Evolutionary conservation across 257 asterid genomes (phyloP).

Genomic region (Mentha longifolia): DNA sequence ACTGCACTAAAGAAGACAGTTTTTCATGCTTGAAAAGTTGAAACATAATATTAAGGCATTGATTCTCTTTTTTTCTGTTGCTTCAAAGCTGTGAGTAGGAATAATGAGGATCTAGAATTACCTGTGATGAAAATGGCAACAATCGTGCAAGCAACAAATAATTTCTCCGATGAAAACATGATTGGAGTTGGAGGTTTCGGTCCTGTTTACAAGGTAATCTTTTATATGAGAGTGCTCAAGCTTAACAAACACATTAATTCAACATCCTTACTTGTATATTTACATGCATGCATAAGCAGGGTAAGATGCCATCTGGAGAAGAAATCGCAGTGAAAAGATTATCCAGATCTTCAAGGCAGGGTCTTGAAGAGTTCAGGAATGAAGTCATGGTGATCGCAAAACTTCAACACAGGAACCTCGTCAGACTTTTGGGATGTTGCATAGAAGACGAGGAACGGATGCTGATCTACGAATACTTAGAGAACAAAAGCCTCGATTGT

Average conservation of each 20-base stretch:
- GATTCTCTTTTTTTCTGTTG: background rate
- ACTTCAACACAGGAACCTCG: background rate
- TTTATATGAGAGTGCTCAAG: background rate
- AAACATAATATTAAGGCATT: background rate
- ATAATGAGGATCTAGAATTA: slow-evolving; percentile 35
- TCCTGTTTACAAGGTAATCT: slow-evolving; percentile 37
- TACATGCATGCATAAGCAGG: background rate
- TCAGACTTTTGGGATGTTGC: background rate
- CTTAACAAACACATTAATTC: background rate
- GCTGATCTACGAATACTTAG: background rate
- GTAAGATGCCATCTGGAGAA: background rate
- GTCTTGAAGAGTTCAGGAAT: background rate
- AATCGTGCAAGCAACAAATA: slow-evolving; percentile 39
- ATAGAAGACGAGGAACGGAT: background rate
- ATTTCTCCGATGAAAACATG: slow-evolving; percentile 41
- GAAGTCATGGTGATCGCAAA: background rate
- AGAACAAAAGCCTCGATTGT: background rate
- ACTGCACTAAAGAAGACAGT: too few species aligned
- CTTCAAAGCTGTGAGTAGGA: slow-evolving; percentile 16
- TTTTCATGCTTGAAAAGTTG: background rate
- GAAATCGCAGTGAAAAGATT: slow-evolving; percentile 4
- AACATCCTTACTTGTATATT: background rate
- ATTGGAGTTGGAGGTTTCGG: slow-evolving; percentile 43
- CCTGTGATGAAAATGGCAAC: slow-evolving; percentile 38
- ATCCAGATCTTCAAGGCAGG: background rate